phyloP scores from a whole-genome alignment of 805 yeast species.

The Ogataea corticis region DNA sequence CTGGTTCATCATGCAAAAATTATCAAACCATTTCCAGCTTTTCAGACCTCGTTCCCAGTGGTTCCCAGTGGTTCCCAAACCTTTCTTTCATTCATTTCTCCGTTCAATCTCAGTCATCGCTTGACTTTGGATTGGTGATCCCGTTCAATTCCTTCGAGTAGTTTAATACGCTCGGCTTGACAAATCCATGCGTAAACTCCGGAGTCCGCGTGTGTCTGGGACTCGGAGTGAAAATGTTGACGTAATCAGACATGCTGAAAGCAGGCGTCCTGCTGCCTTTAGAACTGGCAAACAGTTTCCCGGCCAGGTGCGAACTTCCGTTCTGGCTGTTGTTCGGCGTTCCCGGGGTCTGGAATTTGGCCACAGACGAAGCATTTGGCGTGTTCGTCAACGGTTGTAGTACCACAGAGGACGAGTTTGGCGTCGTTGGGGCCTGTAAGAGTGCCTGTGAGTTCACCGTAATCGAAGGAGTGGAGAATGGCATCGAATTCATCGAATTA shows the following conservation, averaged over 20 bases:
- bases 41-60: too few species aligned
- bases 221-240: constrained; percentile 75
- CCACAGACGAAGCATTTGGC: neutral
- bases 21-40: neutral
- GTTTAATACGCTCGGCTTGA: constrained; percentile 21
- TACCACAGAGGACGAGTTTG: constrained; percentile 10
- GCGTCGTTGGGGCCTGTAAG: constrained; percentile 21
- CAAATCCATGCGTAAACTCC: constrained; percentile 25
- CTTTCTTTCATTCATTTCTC: too few species aligned
- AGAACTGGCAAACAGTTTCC: constrained; percentile 13
- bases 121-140: constrained; percentile 6
- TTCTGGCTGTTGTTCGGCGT: constrained; percentile 18
- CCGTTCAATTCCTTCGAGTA: constrained; percentile 29
- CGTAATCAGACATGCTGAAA: constrained; percentile 81
- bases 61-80: too few species aligned
- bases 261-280: constrained; percentile 52
- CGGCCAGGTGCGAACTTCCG: constrained; percentile 7
- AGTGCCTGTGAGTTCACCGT: constrained; percentile 8
- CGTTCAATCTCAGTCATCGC: neutral
- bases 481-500: constrained; percentile 17
- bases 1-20: neutral
- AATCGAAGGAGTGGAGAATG: constrained; percentile 27
- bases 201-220: constrained; percentile 46
- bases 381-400: constrained; percentile 8
- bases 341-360: constrained; percentile 16